Evolutionary conservation across 495 filamentous ascomycete genomes (phyloP).

Genomic region (Hyaloscypha finlandica): DNA sequence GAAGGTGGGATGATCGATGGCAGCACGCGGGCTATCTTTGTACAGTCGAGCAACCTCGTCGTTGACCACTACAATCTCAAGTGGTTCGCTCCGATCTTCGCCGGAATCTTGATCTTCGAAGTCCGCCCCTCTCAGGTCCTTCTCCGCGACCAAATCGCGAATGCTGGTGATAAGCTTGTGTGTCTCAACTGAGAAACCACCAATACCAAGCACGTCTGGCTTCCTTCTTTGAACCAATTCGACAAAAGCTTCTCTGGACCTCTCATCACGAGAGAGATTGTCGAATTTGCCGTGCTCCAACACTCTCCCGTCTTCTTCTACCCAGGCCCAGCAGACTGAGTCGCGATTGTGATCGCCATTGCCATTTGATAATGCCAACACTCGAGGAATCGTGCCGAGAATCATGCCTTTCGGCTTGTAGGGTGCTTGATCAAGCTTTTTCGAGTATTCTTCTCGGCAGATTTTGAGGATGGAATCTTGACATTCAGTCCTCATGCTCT

Average conservation of each 20-base stretch:
- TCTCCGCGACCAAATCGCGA: conserved; percentile 70
- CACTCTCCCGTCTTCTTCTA: conserved; percentile 89
- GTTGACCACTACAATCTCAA: conserved; percentile 91
- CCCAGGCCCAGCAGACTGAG: conserved; percentile 85
- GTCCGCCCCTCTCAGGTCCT: conserved; percentile 70
- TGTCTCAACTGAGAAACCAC: conserved; percentile 88
- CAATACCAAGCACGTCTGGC: conserved; percentile 88
- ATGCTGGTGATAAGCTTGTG: conserved; percentile 79
- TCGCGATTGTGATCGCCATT: conserved; percentile 72
- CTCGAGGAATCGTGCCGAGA: conserved; percentile 82
- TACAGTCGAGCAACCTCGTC: conserved; percentile 95
- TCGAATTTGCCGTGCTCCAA: conserved; percentile 83
- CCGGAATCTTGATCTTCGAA: conserved; percentile 63
- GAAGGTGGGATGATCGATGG: conserved; percentile 76
- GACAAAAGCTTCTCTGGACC: conserved; percentile 63
- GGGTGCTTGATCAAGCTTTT: conserved; percentile 90
- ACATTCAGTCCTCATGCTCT: conserved; percentile 85
- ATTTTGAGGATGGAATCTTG: conserved; percentile 82
- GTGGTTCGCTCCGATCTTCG: conserved; percentile 67
- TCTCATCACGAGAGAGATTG: conserved; percentile 74
- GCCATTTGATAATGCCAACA: conserved; percentile 83
- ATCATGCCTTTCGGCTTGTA: conserved; percentile 95
- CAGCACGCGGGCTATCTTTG: conserved; percentile 83
- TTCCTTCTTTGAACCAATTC: conserved; percentile 72
- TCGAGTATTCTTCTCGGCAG: conserved; percentile 81